A percentile compares a stretch with the other conserved stretches of the same genome.
Evolutionary conservation across 2,329 filamentous ascomycete genomes (phyloP).

Genomic region (Bipolaris zeicola): DNA sequence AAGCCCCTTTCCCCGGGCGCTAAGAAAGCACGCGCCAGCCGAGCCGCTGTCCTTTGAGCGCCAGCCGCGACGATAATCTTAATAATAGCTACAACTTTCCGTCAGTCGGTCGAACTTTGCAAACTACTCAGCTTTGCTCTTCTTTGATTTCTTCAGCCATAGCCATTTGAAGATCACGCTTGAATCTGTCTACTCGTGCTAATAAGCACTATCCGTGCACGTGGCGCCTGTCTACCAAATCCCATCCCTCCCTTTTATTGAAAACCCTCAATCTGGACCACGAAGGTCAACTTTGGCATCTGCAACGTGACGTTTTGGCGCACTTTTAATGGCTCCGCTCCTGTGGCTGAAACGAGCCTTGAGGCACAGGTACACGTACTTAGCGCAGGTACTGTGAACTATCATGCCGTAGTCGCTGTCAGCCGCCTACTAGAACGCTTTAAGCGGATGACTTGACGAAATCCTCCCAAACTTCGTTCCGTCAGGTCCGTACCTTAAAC

Average conservation of each 20-base stretch:
- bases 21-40: no score
- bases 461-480: neutral
- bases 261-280: neutral
- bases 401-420: neutral
- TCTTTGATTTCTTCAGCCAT: neutral
- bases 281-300: neutral
- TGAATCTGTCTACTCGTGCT: neutral
- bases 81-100: no score
- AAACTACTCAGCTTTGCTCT: neutral
- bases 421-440: neutral
- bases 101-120: no score
- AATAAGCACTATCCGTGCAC: constrained; percentile 5
- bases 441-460: constrained; percentile 3
- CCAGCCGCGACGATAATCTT: no score
- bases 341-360: constrained; percentile 1
- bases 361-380: neutral
- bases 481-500: neutral
- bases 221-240: constrained; percentile 4
- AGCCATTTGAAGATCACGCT: neutral
- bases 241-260: neutral
- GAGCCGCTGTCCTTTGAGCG: no score
- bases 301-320: constrained; percentile 5
- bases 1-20: no score
- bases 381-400: constrained; percentile 5
- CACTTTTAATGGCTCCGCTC: constrained; percentile 1